Evolutionary conservation across 768 basidiomycete species (phyloP).

Genomic region (Collybia sordida): DNA sequence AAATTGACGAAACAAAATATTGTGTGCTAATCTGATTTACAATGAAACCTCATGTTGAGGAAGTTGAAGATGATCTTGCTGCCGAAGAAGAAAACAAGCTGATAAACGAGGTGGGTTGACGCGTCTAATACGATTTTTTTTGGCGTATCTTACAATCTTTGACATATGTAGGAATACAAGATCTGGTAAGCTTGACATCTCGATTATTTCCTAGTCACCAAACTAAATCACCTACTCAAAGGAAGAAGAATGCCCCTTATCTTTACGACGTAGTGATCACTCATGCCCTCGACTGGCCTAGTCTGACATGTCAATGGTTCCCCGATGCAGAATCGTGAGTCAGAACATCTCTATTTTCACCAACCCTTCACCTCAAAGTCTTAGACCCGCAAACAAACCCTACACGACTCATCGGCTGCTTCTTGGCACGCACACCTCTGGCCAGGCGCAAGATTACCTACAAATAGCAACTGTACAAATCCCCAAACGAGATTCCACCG

Average conservation of each 20-base stretch:
- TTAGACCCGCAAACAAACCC: slow-evolving; percentile 88
- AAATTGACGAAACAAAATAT: not conserved
- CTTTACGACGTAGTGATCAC: slow-evolving; percentile 97
- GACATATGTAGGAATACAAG: slow-evolving; percentile 68
- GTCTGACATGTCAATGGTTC: slow-evolving; percentile 98
- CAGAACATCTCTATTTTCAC: not conserved
- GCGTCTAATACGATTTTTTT: slow-evolving; percentile 11
- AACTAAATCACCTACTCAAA: slow-evolving; percentile 25
- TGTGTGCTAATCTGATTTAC: not conserved
- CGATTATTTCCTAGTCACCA: slow-evolving; percentile 1
- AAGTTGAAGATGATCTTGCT: slow-evolving; percentile 75
- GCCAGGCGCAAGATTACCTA: slow-evolving; percentile 90
- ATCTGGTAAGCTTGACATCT: slow-evolving; percentile 55
- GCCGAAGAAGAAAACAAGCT: slow-evolving; percentile 88
- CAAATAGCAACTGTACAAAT: slow-evolving; percentile 95
- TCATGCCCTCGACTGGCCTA: slow-evolving; percentile 98
- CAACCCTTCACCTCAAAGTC: not conserved
- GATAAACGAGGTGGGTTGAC: slow-evolving; percentile 72
- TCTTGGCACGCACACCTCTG: slow-evolving; percentile 96
- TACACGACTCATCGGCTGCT: slow-evolving; percentile 94
- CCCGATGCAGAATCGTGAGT: slow-evolving; percentile 93
- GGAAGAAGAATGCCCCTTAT: slow-evolving; percentile 98
- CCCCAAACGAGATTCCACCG: slow-evolving; percentile 72
- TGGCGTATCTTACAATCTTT: not conserved
- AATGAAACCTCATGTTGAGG: slow-evolving; percentile 61